phyloP scores from a whole-genome alignment of 192 early-diverging fungal genomes.

The Linnemannia schmuckeri region DNA sequence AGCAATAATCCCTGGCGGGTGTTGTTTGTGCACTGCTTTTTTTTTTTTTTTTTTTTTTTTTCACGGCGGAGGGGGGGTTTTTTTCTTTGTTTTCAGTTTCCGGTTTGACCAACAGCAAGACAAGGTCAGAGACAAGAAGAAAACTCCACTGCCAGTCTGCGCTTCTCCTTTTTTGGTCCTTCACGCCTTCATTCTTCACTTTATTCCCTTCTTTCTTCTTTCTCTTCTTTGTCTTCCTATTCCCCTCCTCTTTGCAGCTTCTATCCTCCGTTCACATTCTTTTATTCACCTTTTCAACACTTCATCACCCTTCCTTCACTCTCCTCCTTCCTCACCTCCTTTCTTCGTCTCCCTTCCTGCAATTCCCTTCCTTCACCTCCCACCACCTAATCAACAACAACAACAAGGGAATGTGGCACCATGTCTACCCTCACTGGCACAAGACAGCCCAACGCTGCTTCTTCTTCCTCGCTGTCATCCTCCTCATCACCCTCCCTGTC shows the following conservation, averaged over 20 bases:
- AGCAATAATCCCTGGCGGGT: too few species aligned
- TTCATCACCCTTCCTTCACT: neutral
- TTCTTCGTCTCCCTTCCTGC: neutral
- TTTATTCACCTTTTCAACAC: neutral
- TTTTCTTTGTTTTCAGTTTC: too few species aligned
- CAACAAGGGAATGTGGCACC: conserved; percentile 21
- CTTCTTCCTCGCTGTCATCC: conserved; percentile 30
- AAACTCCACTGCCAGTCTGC: too few species aligned
- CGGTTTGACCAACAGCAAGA: too few species aligned
- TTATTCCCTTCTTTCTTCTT: neutral
- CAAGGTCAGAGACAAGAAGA: too few species aligned
- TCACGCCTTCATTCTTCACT: neutral
- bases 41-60: too few species aligned
- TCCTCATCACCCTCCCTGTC: conserved; percentile 44
- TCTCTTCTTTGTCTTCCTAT: neutral
- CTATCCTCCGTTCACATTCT: neutral
- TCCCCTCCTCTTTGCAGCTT: too few species aligned
- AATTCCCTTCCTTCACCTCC: neutral
- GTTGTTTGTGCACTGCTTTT: too few species aligned
- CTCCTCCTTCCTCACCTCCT: neutral
- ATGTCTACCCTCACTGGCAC: conserved; percentile 48
- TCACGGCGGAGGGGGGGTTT: too few species aligned
- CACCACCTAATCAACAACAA: neutral
- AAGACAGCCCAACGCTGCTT: conserved; percentile 39
- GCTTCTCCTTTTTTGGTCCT: neutral